These are phyloP conservation scores for Chrysosphaeria jannelii DNA, from an alignment of 2,329 filamentous ascomycete species.

Conservation along the genomic window DNA sequence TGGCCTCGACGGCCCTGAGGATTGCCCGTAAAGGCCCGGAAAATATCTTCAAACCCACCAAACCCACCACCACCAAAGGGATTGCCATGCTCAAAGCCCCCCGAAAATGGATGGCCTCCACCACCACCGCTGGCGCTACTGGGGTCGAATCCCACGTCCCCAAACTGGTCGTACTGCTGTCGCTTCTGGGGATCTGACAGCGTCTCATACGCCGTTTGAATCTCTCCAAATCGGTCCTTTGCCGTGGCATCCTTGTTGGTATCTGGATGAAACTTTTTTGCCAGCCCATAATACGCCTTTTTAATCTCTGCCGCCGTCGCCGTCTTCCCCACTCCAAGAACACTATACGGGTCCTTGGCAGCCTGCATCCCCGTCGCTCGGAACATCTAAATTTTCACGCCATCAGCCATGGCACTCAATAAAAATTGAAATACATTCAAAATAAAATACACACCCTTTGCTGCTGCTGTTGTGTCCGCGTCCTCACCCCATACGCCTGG, in stretches of 20 bases:
- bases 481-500: neutral
- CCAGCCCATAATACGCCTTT: conserved; percentile 90
- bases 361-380: neutral
- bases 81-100: conserved; percentile 18
- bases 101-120: conserved; percentile 31
- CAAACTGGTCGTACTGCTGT: conserved; percentile 74
- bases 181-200: conserved; percentile 81
- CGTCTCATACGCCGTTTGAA: conserved; percentile 80
- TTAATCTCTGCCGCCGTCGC: conserved; percentile 79
- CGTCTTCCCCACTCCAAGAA: conserved; percentile 55
- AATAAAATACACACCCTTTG: neutral
- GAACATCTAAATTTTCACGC: neutral
- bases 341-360: conserved; percentile 51
- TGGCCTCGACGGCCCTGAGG: conserved; percentile 23
- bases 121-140: conserved; percentile 32
- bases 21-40: conserved; percentile 57
- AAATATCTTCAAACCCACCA: conserved; percentile 74
- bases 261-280: conserved; percentile 93
- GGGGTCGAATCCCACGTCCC: conserved; percentile 64
- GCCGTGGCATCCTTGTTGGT: conserved; percentile 88
- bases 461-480: conserved; percentile 1
- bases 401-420: too few species aligned
- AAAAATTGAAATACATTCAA: neutral
- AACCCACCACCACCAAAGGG: conserved; percentile 35
- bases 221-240: conserved; percentile 82